Evolutionary conservation across 768 basidiomycete genomes (phyloP), one percentile per base, ranked within the genome.

Genomic region (Rhizopogon vinicolor): DNA sequence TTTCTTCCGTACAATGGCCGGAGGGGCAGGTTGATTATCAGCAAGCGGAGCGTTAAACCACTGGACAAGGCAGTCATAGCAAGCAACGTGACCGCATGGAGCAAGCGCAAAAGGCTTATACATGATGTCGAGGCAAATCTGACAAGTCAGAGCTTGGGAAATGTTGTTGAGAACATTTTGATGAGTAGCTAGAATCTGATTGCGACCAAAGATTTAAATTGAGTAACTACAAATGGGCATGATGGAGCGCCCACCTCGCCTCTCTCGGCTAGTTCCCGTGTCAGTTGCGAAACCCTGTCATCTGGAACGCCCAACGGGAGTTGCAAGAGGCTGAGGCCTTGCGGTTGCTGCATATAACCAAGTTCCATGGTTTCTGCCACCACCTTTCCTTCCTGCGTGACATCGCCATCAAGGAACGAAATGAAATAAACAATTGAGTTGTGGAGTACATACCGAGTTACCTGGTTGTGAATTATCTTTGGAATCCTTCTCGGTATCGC

Each of bases 51-150:
- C 75, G 4, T 79, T 84, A 68, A 92, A 93, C 90, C 90, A 93
- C 35, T 78, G 76, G 16, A 91, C 77, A 10, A 93, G 82, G 63
- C 90, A 91, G 14, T 69, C 64, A 56, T 90, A 80, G 62, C 89
- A 91, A 3, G 82, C 81, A 46, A 87, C 73, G 58, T 90, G 88
- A 5, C 89, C 89, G 55, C 89, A 91, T 1, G 89, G 88, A 0
- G 86, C 78, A 18, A 90, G 80, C 0, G 87, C 83, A 59, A 82
- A 91, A 0, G 90, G 89, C 59, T 80, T 82, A 66, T 86, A 75
- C 66, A 92, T 75, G 22, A 88, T 72, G 61, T 90, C 88, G 28
- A 91, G 74, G 63, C 90, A 92, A 58, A 92, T 85, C 66, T 91
- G 87, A 57, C 90, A 92, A 12, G 82, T 87, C 25, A 89, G 67